Conservation (phyloP, 73 alveolate genomes). For the Effrenium voratum region DNA sequence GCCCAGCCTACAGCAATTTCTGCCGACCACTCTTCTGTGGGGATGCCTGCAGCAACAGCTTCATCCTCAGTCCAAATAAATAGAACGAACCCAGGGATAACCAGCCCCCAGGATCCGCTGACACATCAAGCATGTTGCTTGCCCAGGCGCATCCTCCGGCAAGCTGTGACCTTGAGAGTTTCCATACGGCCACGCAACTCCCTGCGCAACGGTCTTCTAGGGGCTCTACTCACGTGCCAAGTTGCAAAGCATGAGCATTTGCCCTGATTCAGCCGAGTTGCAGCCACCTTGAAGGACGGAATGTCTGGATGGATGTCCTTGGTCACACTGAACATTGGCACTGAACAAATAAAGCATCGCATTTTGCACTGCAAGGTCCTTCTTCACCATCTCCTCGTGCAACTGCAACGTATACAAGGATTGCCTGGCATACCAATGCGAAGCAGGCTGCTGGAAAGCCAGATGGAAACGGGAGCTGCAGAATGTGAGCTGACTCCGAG, state of each 20-base stretch:
- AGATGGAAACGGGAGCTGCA: no score
- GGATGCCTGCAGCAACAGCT: conserved; percentile 54
- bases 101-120: no score
- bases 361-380: neutral
- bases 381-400: conserved; percentile 73
- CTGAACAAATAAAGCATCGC: neutral
- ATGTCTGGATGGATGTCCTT: conserved; percentile 83
- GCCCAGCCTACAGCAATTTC: conserved; percentile 36
- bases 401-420: conserved; percentile 45
- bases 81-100: no score
- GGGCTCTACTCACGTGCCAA: no score
- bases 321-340: neutral
- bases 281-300: conserved; percentile 63
- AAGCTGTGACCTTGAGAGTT: conserved; percentile 66
- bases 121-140: no score
- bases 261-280: conserved; percentile 11
- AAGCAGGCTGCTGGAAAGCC: no score
- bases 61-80: conserved; percentile 28
- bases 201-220: no score
- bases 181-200: neutral
- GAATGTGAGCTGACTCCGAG: no score
- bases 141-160: no score
- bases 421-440: conserved; percentile 32
- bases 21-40: conserved; percentile 39
- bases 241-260: no score